Percentiles rank a stretch among this genome's conserved stretches.
These are phyloP conservation scores for Leishmania gerbilli DNA, from an alignment of 208 protist species.

Conservation along the genomic window DNA sequence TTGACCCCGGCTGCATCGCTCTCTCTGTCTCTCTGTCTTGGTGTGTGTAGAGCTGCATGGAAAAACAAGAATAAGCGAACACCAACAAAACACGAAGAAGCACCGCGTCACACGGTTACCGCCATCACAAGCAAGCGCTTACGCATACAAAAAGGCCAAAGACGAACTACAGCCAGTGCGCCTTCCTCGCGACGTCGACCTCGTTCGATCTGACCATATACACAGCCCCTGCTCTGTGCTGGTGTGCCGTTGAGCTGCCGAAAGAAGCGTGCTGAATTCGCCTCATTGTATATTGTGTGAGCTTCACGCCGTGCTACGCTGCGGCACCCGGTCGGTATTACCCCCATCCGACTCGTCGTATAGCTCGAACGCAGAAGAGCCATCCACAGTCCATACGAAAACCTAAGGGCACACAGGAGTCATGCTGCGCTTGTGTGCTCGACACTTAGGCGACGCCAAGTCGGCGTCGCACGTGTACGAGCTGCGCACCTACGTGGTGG, in stretches of 20 bases:
- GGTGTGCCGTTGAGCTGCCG: neutral
- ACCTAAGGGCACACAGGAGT: neutral
- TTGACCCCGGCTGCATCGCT: neutral
- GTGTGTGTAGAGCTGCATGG: neutral
- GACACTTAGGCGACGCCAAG: constrained; percentile 19
- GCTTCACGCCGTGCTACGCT: neutral
- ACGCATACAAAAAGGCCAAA: neutral
- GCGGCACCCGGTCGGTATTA: neutral
- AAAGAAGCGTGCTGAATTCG: neutral
- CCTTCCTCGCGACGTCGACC: neutral
- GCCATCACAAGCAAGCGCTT: neutral
- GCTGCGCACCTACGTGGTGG: constrained; percentile 59
- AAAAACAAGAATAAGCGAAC: neutral
- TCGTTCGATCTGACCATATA: neutral
- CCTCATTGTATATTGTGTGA: neutral
- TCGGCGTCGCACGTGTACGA: constrained; percentile 56
- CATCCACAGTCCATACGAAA: constrained; percentile 7
- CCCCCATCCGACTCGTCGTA: neutral
- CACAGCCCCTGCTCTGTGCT: neutral
- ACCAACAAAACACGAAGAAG: neutral
- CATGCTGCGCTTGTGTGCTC: constrained; percentile 46
- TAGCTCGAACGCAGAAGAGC: neutral
- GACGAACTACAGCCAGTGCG: no score
- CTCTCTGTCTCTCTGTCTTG: neutral
- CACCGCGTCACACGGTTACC: neutral